Percentiles rank a stretch among this genome's conserved stretches.
Conservation (phyloP, 495 filamentous ascomycete species). For the Xeromyces bisporus region DNA sequence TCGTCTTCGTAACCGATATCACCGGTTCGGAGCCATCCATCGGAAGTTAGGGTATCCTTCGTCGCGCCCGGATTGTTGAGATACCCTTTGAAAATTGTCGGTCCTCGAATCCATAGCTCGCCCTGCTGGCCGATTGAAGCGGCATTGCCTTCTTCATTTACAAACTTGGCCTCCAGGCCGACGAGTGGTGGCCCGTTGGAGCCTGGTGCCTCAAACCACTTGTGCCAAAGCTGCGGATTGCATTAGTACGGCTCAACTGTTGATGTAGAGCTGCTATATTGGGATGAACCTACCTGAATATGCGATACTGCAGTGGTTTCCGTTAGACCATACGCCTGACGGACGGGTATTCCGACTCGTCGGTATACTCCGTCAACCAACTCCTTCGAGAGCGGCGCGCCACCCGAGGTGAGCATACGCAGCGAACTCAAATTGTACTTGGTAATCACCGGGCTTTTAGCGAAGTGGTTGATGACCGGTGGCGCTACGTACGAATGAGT, state of each 20-base stretch:
- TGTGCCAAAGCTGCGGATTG: constrained; percentile 36
- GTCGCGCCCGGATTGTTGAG: constrained; percentile 45
- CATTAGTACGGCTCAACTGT: no score
- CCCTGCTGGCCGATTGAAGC: constrained; percentile 32
- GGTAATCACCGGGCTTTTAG: constrained; percentile 44
- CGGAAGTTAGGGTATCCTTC: constrained; percentile 27
- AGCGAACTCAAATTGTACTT: constrained; percentile 53
- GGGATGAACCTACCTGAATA: constrained; percentile 30
- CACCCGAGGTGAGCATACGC: constrained; percentile 58
- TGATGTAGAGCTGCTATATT: no score
- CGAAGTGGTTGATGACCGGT: constrained; percentile 52
- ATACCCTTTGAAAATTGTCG: constrained; percentile 47
- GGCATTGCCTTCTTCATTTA: constrained; percentile 29
- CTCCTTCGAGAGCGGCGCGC: constrained; percentile 55
- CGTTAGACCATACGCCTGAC: constrained; percentile 61
- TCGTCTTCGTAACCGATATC: constrained; percentile 33
- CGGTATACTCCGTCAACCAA: constrained; percentile 49
- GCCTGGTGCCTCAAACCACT: constrained; percentile 51
- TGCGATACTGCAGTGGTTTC: constrained; percentile 28
- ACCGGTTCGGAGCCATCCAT: constrained; percentile 34
- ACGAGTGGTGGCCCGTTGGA: constrained; percentile 57
- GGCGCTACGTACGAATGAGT: constrained; percentile 58
- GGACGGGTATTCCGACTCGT: constrained; percentile 44
- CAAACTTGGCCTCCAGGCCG: constrained; percentile 50
- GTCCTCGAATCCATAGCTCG: constrained; percentile 36